Conservation (phyloP, 768 basidiomycete species). For the Serpula lacrymans region DNA sequence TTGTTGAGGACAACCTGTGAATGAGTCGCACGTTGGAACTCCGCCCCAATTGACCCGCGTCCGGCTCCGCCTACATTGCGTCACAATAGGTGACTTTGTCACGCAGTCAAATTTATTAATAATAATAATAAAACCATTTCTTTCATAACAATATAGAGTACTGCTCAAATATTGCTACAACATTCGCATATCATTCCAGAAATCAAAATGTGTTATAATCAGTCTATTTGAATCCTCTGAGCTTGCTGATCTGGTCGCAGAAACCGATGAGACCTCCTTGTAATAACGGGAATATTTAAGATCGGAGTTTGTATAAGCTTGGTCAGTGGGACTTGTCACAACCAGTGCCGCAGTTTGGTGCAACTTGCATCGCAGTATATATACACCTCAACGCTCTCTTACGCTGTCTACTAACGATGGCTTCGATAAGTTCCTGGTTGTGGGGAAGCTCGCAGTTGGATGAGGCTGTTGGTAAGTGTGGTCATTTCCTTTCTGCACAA, state of each 20-base stretch:
- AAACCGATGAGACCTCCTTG: too few relatives aligned
- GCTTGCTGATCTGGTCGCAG: too few relatives aligned
- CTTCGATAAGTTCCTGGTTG: slow-evolving; percentile 62
- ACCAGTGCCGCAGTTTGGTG: slow-evolving; percentile 9
- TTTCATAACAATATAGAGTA: too few relatives aligned
- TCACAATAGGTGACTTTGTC: slow-evolving; percentile 13
- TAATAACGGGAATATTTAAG: not conserved
- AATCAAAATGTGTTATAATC: too few relatives aligned
- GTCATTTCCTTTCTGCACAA: not conserved
- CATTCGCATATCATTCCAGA: too few relatives aligned
- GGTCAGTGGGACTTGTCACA: slow-evolving; percentile 14
- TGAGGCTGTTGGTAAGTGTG: slow-evolving; percentile 70
- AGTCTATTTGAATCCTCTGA: too few relatives aligned
- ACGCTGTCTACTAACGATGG: slow-evolving; percentile 35
- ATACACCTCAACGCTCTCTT: not conserved
- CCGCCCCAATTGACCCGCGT: slow-evolving; percentile 25
- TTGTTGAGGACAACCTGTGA: slow-evolving; percentile 32
- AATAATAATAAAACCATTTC: too few relatives aligned
- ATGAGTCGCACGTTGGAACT: slow-evolving; percentile 28
- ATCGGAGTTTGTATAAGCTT: slow-evolving; percentile 23
- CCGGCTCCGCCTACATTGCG: slow-evolving; percentile 18
- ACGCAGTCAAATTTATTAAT: too few relatives aligned
- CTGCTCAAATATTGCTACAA: too few relatives aligned
- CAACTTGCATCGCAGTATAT: not conserved
- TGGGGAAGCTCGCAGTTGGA: slow-evolving; percentile 85